phyloP scores from a whole-genome alignment of 1,284 basidiomycete genomes.

The Trametes sp. region DNA sequence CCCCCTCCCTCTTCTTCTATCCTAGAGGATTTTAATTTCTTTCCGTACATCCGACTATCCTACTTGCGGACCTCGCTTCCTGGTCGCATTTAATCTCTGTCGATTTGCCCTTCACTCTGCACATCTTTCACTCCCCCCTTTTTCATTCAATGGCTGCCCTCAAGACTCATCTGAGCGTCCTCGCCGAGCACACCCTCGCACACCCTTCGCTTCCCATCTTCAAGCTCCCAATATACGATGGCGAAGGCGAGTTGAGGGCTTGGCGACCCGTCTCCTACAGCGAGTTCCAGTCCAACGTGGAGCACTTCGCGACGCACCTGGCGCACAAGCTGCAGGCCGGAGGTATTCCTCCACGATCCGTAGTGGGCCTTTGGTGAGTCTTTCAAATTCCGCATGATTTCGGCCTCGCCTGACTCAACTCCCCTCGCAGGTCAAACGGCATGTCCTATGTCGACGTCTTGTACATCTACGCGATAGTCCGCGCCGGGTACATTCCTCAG shows the following conservation, averaged over 20 bases:
- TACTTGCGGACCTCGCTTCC: constrained; percentile 9
- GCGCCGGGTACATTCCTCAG: constrained; percentile 76
- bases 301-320: constrained; percentile 62
- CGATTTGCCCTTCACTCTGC: neutral
- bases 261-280: constrained; percentile 61
- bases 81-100: constrained; percentile 19
- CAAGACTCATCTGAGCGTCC: constrained; percentile 56
- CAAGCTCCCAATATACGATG: constrained; percentile 51
- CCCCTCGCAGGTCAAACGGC: constrained; percentile 61
- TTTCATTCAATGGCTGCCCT: constrained; percentile 28
- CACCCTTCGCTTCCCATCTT: constrained; percentile 55
- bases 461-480: constrained; percentile 72
- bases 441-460: constrained; percentile 71
- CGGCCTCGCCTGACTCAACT: constrained; percentile 14
- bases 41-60: constrained; percentile 13
- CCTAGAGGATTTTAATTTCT: constrained; percentile 29
- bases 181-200: constrained; percentile 52
- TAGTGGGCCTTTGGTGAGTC: constrained; percentile 70
- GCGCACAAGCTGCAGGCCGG: constrained; percentile 49
- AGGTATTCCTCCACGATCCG: constrained; percentile 57
- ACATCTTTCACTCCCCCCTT: constrained; percentile 12
- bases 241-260: constrained; percentile 43
- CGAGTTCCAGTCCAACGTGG: constrained; percentile 61
- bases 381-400: neutral
- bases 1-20: constrained; percentile 24